Conservation (phyloP, 805 yeast species). For the Metschnikowia dekortorum region DNA sequence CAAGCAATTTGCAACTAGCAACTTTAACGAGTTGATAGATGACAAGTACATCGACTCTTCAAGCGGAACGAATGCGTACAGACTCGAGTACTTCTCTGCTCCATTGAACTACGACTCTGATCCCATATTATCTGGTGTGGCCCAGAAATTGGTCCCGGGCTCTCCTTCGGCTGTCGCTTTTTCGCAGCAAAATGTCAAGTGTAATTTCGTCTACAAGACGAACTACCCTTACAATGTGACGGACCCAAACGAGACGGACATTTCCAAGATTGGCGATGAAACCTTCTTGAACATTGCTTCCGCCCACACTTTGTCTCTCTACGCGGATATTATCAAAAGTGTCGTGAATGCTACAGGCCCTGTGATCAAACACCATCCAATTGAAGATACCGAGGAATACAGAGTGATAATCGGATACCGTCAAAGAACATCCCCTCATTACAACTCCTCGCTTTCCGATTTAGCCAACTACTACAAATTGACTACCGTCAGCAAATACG, state of each 20-base stretch:
- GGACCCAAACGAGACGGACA: slow-evolving; percentile 42
- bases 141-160: slow-evolving; percentile 25
- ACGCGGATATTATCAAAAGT: slow-evolving; percentile 64
- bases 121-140: slow-evolving; percentile 40
- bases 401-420: slow-evolving; percentile 86
- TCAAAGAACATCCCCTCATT: slow-evolving; percentile 78
- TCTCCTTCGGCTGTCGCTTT: slow-evolving; percentile 18
- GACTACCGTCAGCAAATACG: slow-evolving; percentile 80
- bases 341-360: slow-evolving; percentile 84
- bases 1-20: slow-evolving; percentile 17
- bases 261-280: slow-evolving; percentile 69
- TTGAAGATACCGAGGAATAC: slow-evolving; percentile 76
- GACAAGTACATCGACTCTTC: slow-evolving; percentile 67
- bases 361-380: slow-evolving; percentile 79
- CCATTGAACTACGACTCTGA: slow-evolving; percentile 46
- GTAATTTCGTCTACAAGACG: slow-evolving; percentile 82
- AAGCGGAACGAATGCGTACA: slow-evolving; percentile 42
- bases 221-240: slow-evolving; percentile 19
- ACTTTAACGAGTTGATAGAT: slow-evolving; percentile 75
- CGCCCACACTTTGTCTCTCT: slow-evolving; percentile 70
- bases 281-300: slow-evolving; percentile 77
- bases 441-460: slow-evolving; percentile 80
- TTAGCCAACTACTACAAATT: slow-evolving; percentile 86
- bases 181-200: slow-evolving; percentile 50
- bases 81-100: slow-evolving; percentile 78